Evolutionary conservation across 495 filamentous ascomycete genomes (phyloP).

Genomic region (Tuber borchii): DNA sequence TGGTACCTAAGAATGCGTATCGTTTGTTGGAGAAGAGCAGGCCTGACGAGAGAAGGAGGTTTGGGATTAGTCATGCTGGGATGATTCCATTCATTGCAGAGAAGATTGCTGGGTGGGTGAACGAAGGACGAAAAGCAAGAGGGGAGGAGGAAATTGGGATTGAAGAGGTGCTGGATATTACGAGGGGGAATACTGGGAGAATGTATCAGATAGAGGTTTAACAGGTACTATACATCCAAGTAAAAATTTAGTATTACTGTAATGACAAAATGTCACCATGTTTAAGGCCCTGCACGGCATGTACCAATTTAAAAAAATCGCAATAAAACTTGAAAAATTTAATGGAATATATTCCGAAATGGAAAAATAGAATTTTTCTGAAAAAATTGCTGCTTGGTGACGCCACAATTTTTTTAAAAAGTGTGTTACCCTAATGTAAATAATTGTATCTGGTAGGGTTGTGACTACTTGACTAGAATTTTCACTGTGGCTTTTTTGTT

Average conservation of each 20-base stretch:
- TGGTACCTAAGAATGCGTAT: conserved; percentile 30
- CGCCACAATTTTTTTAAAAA: too few species aligned
- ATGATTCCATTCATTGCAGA: conserved; percentile 39
- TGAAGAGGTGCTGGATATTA: conserved; percentile 31
- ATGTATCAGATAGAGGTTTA: conserved; percentile 37
- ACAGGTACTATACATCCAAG: too few species aligned
- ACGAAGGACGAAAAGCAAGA: conserved; percentile 13
- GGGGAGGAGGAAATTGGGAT: conserved; percentile 16
- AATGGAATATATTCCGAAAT: too few species aligned
- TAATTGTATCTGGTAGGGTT: too few species aligned
- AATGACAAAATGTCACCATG: neutral
- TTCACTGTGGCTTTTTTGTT: too few species aligned
- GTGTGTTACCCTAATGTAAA: too few species aligned
- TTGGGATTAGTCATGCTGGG: conserved; percentile 27
- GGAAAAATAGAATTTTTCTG: too few species aligned
- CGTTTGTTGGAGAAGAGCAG: conserved; percentile 12
- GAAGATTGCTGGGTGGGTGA: conserved; percentile 18
- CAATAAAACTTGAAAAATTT: too few species aligned
- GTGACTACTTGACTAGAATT: too few species aligned
- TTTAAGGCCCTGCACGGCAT: too few species aligned
- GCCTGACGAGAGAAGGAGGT: conserved; percentile 12
- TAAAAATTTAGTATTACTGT: neutral
- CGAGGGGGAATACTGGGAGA: conserved; percentile 31
- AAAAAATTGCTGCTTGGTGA: too few species aligned
- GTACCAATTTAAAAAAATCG: too few species aligned